Base-by-base conservation (phyloP, 352 stramenopile genomes). In the Phytophthora pini region DNA sequence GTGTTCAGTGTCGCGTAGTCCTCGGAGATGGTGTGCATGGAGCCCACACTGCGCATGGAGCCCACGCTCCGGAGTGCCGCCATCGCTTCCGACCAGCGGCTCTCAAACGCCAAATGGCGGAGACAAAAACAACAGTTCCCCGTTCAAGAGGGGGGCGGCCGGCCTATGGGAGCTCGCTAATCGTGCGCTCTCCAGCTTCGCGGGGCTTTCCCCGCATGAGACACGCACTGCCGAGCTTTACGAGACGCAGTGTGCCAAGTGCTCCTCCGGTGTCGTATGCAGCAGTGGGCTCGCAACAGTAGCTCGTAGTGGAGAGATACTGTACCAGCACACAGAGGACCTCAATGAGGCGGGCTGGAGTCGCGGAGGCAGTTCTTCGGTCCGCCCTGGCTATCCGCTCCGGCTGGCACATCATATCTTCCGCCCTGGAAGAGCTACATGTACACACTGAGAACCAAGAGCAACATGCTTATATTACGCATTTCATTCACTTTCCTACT, bases 11-110 rank as follows among this genome's bases (percentile, higher is more conserved):
- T 49, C 47, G 61, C 62, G 58, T 74, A 82, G 61, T 78, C 66
- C 61, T 85, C 76, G 2, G 64, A 77, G 50, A 85, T 85, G 17
- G 74, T 82, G 52, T 72, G 70, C 71, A 85, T 82, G 2, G 53
- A 62, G 24, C 45, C 24, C 2, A 63, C 22, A 26, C 54, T 61
- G 8, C 43, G 54, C 22, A 61, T 44, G 12, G 53, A 63, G 29
- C 54, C 43, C 56, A 61, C 29, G 41, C 62, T 61, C 39, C 55
- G 41, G 12, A 55, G 45, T 52, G 56, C 45, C 44, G 54, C 54
- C 54, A 54, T 52, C 24, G 13, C 45, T 38, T 41, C 53, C 39
- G 31, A 41, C 29, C 29, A 34, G 47, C 39, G 9, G 20, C 32
- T 7, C 27, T 15, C 22, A 46, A 44, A 52, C 44, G 40, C 20